Evolutionary conservation across 192 early-diverging fungal species (phyloP), one percentile per base, ranked within the genome.

Genomic region (Podila verticillata): DNA sequence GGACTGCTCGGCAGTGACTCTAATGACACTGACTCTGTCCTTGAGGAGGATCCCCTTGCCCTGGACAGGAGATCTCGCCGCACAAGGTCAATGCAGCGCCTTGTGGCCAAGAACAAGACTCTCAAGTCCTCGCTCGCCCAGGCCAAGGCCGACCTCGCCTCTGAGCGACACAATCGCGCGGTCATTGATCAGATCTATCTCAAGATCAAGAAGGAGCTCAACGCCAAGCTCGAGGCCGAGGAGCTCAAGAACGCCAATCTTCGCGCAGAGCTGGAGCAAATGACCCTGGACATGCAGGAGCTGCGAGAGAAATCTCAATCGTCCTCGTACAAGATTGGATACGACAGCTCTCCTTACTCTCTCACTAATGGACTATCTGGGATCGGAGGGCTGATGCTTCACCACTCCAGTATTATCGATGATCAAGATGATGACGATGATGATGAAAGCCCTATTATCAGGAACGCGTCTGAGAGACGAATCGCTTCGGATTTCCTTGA

Each of bases 151-250:
- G 77, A 80, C 47, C 57, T 80, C 24, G 65, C 65, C 0, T 48
- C 68, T 1, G 77, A 80, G 57, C n/a, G 65, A 59, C 77, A 80
- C 34, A 68, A 64, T 13, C 28, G 75, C 7, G 75, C 75, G 0
- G 44, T 66, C 39, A 80, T 80, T 30, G 77, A 80, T 20, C 70
- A 80, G 34, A 72, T 80, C 7, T 80, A 80, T 32, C 66, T 80
- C 36, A 72, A 72, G 65, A 80, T 80, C 65, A 67, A 56, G 34
- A 80, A 80, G 65, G 70, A 72, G 31, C 59, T 79, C 13, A 79
- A 63, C 44, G 39, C 24, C 28, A 71, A 72, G 48, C 51, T 79
- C 49, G 75, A 79, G 26, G 64, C 63, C 15, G 74, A 77, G 15
- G 74, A 77, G 54, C 48, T 30, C 68, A 77, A 77, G 61, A 63